Evolutionary conservation across 805 yeast genomes (phyloP).

Genomic region (Jamesozyma rosinii): DNA sequence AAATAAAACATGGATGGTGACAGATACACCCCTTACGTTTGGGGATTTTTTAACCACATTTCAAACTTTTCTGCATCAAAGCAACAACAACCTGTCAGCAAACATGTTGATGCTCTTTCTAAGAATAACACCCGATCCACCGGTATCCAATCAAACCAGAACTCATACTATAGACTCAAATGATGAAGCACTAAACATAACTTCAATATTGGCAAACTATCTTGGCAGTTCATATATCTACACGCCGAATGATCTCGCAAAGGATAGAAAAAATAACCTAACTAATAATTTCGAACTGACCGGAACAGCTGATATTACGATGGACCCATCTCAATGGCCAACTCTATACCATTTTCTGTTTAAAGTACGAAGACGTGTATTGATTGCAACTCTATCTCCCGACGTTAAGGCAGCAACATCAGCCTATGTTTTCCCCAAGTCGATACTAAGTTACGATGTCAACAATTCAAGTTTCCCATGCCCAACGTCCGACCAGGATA

Average conservation of each 20-base stretch:
- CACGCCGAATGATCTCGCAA: conserved; percentile 20
- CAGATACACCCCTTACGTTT: conserved; percentile 17
- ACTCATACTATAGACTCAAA: background rate
- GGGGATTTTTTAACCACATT: conserved; percentile 26
- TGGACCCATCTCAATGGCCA: conserved; percentile 33
- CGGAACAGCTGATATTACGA: conserved; percentile 2
- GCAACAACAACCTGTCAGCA: conserved; percentile 41
- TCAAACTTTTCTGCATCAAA: conserved; percentile 29
- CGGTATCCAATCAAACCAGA: background rate
- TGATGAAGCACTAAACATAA: conserved; percentile 8
- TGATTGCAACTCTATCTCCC: conserved; percentile 31
- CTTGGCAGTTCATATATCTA: conserved; percentile 21
- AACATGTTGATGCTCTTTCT: conserved; percentile 36
- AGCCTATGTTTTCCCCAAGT: conserved; percentile 24
- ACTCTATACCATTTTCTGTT: conserved; percentile 31
- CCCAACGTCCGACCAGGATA: conserved; percentile 12
- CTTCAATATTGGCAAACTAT: conserved; percentile 13
- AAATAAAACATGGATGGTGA: conserved; percentile 29
- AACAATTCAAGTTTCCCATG: conserved; percentile 17
- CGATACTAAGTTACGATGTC: conserved; percentile 15
- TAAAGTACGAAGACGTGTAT: conserved; percentile 28
- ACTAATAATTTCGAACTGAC: background rate
- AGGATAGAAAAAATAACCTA: conserved; percentile 12
- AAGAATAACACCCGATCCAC: conserved; percentile 17
- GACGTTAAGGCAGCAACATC: conserved; percentile 24